Percentiles rank a stretch among this genome's conserved stretches.
These are phyloP conservation scores for Solioccasus polychromus DNA, from an alignment of 768 basidiomycete species.

Conservation along the genomic window DNA sequence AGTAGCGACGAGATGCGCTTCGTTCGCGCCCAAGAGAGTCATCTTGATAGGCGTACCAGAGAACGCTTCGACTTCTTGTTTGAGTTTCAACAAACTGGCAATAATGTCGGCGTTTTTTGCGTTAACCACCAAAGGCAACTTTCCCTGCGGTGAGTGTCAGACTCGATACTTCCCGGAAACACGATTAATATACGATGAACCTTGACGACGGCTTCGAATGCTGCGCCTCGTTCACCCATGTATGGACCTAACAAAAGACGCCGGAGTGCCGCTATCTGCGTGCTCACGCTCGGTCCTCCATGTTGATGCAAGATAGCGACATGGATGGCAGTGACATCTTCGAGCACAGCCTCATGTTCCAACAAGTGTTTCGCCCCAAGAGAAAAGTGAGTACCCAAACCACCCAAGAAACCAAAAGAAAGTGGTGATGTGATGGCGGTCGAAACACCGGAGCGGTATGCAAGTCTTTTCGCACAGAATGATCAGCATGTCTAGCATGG, in stretches of 20 bases:
- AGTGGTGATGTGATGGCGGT: constrained; percentile 61
- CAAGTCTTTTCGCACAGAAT: constrained; percentile 43
- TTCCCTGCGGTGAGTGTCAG: constrained; percentile 41
- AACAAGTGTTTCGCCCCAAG: constrained; percentile 58
- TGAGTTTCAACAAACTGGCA: constrained; percentile 61
- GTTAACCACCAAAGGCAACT: constrained; percentile 60
- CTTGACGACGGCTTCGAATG: constrained; percentile 37
- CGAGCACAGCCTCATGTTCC: constrained; percentile 60
- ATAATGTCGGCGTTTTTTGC: constrained; percentile 77
- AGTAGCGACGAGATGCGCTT: constrained; percentile 46
- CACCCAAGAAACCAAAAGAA: constrained; percentile 53
- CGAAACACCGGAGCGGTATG: constrained; percentile 74
- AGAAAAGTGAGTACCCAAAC: constrained; percentile 61
- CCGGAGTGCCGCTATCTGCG: constrained; percentile 58
- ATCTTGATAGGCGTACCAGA: constrained; percentile 33
- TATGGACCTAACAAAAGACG: constrained; percentile 38
- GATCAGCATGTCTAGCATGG: constrained; percentile 3
- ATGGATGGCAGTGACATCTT: constrained; percentile 65
- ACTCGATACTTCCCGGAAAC: not conserved
- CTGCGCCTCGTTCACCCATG: constrained; percentile 22
- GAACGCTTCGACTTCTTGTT: constrained; percentile 46
- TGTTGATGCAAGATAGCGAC: constrained; percentile 37
- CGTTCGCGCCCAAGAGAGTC: constrained; percentile 58
- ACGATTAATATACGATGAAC: constrained; percentile 26
- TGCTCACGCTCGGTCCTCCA: constrained; percentile 50